Percentiles rank a stretch among this genome's conserved stretches.
Evolutionary conservation across 1,284 basidiomycete species (phyloP).

Genomic region (Tilletia caries): DNA sequence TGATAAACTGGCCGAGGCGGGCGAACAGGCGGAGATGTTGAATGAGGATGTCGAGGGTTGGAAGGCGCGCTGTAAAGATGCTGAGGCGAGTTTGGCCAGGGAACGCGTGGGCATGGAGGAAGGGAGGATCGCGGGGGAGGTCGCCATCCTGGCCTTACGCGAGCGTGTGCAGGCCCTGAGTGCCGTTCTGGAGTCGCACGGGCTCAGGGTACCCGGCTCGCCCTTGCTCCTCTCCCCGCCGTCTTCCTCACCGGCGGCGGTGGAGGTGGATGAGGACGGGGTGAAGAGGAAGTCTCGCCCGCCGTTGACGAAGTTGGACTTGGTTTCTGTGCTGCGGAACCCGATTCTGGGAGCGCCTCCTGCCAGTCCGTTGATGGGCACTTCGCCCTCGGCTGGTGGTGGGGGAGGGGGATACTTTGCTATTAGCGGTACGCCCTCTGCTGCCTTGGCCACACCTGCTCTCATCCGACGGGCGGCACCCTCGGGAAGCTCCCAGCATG

Average conservation of each 20-base stretch:
- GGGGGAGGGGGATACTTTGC: conserved; percentile 17
- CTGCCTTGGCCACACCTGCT: background rate
- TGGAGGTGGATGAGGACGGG: background rate
- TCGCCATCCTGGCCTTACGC: background rate
- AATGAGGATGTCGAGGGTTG: conserved; percentile 10
- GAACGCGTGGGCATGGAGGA: background rate
- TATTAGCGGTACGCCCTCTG: conserved; percentile 8
- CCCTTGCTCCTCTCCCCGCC: too few species aligned
- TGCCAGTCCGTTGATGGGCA: conserved; percentile 22
- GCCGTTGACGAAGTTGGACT: too few species aligned
- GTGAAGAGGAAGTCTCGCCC: too few species aligned
- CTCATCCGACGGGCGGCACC: background rate
- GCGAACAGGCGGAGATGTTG: conserved; percentile 10
- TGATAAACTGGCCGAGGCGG: background rate
- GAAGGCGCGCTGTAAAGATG: background rate
- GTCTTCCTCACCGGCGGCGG: background rate
- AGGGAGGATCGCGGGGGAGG: background rate
- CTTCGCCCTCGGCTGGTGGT: conserved; percentile 28
- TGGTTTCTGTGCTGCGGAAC: conserved; percentile 23
- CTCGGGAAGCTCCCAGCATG: background rate
- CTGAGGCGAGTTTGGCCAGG: background rate
- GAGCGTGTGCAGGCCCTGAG: background rate
- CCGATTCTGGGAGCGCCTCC: conserved; percentile 31
- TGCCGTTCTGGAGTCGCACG: background rate
- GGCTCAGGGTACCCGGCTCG: background rate